Evolutionary conservation across 306 rosid genomes (phyloP).

Genomic region (Inga leiocalycina): DNA sequence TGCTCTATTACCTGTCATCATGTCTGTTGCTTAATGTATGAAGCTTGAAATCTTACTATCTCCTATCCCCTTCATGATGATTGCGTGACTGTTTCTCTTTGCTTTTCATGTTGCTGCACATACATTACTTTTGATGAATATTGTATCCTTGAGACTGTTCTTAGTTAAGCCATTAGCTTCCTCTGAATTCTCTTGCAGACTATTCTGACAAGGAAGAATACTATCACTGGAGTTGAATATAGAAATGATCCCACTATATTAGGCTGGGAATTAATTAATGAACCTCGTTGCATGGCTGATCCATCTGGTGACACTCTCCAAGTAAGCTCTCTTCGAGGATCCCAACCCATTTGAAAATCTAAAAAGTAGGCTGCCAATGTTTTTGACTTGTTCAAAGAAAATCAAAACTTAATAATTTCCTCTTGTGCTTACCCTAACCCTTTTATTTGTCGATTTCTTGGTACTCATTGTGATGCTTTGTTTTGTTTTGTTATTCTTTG

Average conservation of each 20-base stretch:
- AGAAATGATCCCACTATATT: slow-evolving; percentile 89
- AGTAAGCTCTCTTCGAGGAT: slow-evolving; percentile 57
- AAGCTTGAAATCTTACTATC: neutral
- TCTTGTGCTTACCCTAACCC: neutral
- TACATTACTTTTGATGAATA: slow-evolving; percentile 5
- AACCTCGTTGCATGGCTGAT: slow-evolving; percentile 93
- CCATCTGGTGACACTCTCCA: slow-evolving; percentile 98
- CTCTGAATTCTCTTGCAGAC: slow-evolving; percentile 53
- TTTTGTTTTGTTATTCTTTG: neutral
- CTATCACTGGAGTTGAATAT: slow-evolving; percentile 87
- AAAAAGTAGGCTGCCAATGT: neutral
- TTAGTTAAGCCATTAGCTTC: slow-evolving; percentile 33
- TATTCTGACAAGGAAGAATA: slow-evolving; percentile 86
- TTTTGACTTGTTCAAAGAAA: slow-evolving; percentile 9
- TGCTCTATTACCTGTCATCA: neutral
- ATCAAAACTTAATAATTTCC: slow-evolving; percentile 7
- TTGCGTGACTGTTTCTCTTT: neutral
- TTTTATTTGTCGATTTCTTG: neutral
- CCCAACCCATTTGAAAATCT: slow-evolving; percentile 11
- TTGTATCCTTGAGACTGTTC: slow-evolving; percentile 12
- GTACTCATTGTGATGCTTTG: neutral
- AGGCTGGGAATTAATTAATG: slow-evolving; percentile 95
- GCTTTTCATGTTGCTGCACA: slow-evolving; percentile 13
- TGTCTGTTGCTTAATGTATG: neutral
- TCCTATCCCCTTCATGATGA: neutral